A percentile compares a stretch with the other conserved stretches of the same genome.
These are phyloP conservation scores for Fraxinus angustifolia DNA, from an alignment of 305 asterid species.

Conservation along the genomic window DNA sequence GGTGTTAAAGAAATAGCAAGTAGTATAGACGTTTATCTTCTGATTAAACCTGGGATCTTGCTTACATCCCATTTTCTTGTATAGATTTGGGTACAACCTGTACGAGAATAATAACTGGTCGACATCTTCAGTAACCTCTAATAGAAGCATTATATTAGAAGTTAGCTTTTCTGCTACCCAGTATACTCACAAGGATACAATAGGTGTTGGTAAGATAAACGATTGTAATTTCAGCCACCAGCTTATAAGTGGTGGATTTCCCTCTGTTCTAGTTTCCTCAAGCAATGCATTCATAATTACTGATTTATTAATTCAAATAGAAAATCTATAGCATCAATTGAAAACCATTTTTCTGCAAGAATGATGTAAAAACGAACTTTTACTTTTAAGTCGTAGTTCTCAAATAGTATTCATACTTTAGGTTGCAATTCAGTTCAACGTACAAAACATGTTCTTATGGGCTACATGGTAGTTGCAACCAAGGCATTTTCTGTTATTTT, in stretches of 20 bases:
- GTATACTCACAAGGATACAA: neutral
- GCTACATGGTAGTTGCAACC: neutral
- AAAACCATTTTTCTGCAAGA: neutral
- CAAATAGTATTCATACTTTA: neutral
- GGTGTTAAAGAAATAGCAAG: constrained; percentile 23
- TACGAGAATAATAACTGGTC: constrained; percentile 16
- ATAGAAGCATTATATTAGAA: neutral
- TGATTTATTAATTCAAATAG: neutral
- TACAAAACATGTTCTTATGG: neutral
- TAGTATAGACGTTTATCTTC: constrained; percentile 17
- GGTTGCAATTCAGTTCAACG: neutral
- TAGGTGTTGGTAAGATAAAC: neutral
- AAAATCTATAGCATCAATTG: neutral
- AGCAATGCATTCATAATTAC: neutral
- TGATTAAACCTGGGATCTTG: constrained; percentile 27
- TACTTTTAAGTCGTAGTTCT: neutral
- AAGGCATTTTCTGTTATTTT: neutral
- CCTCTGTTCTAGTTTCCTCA: neutral
- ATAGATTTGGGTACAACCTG: constrained; percentile 35
- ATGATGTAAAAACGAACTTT: neutral
- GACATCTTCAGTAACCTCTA: neutral
- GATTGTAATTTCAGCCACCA: neutral
- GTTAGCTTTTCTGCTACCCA: neutral
- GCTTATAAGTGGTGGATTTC: neutral
- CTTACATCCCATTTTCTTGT: constrained; percentile 32